A percentile compares a stretch with the other conserved stretches of the same genome.
phyloP scores from a whole-genome alignment of 2,329 filamentous ascomycete species.

The Ascochyta pisi region DNA sequence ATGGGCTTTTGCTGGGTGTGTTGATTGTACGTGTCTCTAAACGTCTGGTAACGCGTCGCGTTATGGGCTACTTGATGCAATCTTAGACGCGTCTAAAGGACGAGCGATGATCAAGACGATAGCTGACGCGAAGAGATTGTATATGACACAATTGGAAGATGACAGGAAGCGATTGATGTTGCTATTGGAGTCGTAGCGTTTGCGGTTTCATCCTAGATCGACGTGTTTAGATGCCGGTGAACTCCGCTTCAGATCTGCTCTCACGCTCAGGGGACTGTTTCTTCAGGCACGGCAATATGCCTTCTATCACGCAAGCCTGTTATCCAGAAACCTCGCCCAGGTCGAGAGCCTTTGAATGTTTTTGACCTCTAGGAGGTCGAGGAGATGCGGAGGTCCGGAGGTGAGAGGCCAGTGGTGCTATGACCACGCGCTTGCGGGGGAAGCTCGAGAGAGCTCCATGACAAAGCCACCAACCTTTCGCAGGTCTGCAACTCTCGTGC shows the following conservation, averaged over 20 bases:
- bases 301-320: too few relatives aligned
- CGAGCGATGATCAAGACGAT: not conserved
- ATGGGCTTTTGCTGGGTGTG: too few relatives aligned
- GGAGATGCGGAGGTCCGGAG: too few relatives aligned
- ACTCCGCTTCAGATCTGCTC: not conserved
- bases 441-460: too few relatives aligned
- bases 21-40: too few relatives aligned
- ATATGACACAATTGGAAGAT: not conserved
- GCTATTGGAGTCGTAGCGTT: conserved; percentile 5
- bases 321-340: too few relatives aligned
- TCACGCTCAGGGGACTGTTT: not conserved
- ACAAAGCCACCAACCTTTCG: too few relatives aligned
- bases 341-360: too few relatives aligned
- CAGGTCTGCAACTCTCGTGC: not conserved
- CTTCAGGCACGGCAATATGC: too few relatives aligned
- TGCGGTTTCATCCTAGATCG: conserved; percentile 7
- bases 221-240: conserved; percentile 2
- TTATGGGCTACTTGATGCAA: not conserved
- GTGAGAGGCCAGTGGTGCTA: too few relatives aligned
- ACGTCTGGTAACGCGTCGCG: not conserved
- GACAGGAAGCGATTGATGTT: not conserved
- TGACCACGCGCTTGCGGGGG: too few relatives aligned
- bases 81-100: not conserved
- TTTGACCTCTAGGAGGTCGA: too few relatives aligned
- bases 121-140: not conserved